These are phyloP conservation scores for Brassica rapa DNA, from an alignment of 345 rosid genomes.

Conservation along the genomic window DNA sequence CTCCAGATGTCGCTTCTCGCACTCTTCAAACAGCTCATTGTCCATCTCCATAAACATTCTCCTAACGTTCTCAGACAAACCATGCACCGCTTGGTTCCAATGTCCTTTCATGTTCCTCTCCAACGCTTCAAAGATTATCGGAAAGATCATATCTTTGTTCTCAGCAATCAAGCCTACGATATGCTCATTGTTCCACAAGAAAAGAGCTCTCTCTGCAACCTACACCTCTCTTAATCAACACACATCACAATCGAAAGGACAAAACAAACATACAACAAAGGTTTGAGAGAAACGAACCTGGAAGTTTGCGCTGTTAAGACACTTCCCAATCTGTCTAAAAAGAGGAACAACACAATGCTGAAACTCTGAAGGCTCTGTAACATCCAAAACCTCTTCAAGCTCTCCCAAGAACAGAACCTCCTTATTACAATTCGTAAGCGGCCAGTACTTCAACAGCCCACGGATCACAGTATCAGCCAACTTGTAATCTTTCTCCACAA, in stretches of 20 bases:
- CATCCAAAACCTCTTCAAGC: slow-evolving; percentile 51
- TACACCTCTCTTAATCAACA: slow-evolving; percentile 33
- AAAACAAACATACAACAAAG: neutral
- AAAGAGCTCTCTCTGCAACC: slow-evolving; percentile 68
- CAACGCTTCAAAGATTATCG: slow-evolving; percentile 56
- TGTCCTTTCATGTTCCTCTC: slow-evolving; percentile 60
- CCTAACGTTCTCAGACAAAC: slow-evolving; percentile 55
- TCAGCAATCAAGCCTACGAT: slow-evolving; percentile 52
- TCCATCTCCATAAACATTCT: slow-evolving; percentile 55
- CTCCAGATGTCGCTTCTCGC: slow-evolving; percentile 36
- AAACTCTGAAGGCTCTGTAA: slow-evolving; percentile 44
- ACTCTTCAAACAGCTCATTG: slow-evolving; percentile 44
- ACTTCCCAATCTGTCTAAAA: slow-evolving; percentile 50
- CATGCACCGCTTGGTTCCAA: slow-evolving; percentile 64
- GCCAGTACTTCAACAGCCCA: slow-evolving; percentile 60
- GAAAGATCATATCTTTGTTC: slow-evolving; percentile 53
- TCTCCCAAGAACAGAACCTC: slow-evolving; percentile 55
- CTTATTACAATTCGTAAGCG: slow-evolving; percentile 48
- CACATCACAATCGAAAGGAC: neutral
- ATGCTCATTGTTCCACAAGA: slow-evolving; percentile 70
- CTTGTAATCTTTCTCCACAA: slow-evolving; percentile 53
- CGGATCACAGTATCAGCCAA: slow-evolving; percentile 50
- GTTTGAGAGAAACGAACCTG: slow-evolving; percentile 42
- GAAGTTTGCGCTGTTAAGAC: slow-evolving; percentile 52
- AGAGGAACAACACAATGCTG: slow-evolving; percentile 47